phyloP scores from a whole-genome alignment of 1,284 basidiomycete genomes.

The Schizopora paradoxa region DNA sequence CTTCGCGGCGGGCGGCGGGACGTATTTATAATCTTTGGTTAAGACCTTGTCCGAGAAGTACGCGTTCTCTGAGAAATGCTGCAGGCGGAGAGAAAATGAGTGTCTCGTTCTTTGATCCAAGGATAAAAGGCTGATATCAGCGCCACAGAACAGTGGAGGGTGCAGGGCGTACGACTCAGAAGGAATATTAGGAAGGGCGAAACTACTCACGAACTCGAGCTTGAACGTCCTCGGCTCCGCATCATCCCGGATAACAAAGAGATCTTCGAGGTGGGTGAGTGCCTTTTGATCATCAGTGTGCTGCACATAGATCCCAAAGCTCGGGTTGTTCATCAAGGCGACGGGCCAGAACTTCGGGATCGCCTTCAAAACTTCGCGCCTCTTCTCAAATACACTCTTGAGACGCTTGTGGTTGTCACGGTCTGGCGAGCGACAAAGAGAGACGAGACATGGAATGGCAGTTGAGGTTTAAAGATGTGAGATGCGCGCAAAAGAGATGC shows the following conservation, averaged over 20 bases:
- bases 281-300: constrained; percentile 69
- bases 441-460: constrained; percentile 14
- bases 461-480: background rate
- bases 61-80: constrained; percentile 82
- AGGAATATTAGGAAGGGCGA: background rate
- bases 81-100: constrained; percentile 14
- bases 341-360: constrained; percentile 77
- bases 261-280: constrained; percentile 69
- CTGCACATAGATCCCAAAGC: constrained; percentile 57
- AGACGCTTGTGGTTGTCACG: constrained; percentile 53
- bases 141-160: background rate
- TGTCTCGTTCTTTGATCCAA: too few species aligned
- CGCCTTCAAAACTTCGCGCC: constrained; percentile 55
- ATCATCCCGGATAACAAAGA: constrained; percentile 69
- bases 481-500: too few species aligned
- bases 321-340: constrained; percentile 63
- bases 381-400: constrained; percentile 58
- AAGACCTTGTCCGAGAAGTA: constrained; percentile 70
- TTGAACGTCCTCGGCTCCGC: constrained; percentile 68
- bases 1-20: constrained; percentile 46
- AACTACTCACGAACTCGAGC: constrained; percentile 67
- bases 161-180: background rate
- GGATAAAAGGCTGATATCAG: too few species aligned
- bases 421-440: constrained; percentile 38
- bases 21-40: constrained; percentile 74